Percentiles rank a stretch among this genome's conserved stretches.
Conservation (phyloP, 805 yeast species). For the Ogataea polymorpha region DNA sequence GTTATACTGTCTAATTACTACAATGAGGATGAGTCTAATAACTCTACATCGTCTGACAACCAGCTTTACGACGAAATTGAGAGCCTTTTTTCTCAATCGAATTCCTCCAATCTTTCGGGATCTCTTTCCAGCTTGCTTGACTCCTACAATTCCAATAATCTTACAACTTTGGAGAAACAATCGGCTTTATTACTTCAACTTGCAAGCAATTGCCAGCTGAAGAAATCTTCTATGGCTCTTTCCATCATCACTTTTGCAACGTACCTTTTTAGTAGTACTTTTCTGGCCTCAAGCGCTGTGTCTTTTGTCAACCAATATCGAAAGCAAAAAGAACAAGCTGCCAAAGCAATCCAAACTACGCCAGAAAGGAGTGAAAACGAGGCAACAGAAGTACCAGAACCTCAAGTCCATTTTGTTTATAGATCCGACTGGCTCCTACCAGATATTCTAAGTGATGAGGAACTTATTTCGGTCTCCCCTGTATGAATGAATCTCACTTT, state of each 20-base stretch:
- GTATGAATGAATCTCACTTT: neutral
- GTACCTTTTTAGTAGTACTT: constrained; percentile 15
- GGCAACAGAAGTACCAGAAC: neutral
- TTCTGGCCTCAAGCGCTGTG: constrained; percentile 13
- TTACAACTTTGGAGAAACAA: constrained; percentile 16
- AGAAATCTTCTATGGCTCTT: constrained; percentile 21
- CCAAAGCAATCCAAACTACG: neutral
- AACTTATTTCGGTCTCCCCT: neutral
- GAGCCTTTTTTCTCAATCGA: neutral
- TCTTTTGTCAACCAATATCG: constrained; percentile 15
- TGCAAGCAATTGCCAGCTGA: constrained; percentile 20
- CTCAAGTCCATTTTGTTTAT: constrained; percentile 14
- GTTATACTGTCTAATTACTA: constrained; percentile 18
- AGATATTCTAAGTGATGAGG: constrained; percentile 4
- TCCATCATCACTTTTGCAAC: constrained; percentile 15
- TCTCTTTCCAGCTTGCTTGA: constrained; percentile 1
- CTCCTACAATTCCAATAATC: constrained; percentile 8
- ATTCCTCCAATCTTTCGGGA: constrained; percentile 1
- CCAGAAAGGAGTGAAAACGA: neutral
- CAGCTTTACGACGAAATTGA: constrained; percentile 9
- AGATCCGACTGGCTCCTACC: constrained; percentile 20
- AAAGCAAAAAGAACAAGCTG: constrained; percentile 1
- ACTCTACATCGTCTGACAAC: constrained; percentile 7
- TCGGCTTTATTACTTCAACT: constrained; percentile 15
- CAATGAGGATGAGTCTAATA: constrained; percentile 13